A percentile compares a stretch with the other conserved stretches of the same genome.
These are phyloP conservation scores for Penicillium canescens DNA, from an alignment of 495 filamentous ascomycete species.

Conservation along the genomic window DNA sequence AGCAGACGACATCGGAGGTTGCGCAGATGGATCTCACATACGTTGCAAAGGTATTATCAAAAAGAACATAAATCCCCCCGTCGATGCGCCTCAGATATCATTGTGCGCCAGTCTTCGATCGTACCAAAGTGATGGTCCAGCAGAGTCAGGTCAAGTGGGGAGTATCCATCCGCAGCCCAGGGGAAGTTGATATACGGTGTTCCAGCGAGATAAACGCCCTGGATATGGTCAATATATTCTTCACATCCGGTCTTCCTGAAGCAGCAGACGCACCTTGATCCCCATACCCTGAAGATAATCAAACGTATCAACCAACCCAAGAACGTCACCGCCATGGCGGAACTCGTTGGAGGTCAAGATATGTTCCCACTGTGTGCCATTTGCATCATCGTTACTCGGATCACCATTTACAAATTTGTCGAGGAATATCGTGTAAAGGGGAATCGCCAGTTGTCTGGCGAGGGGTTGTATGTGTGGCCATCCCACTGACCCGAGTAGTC, in stretches of 20 bases:
- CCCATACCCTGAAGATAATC: slow-evolving; percentile 45
- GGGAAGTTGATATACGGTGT: slow-evolving; percentile 39
- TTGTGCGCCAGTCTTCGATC: slow-evolving; percentile 34
- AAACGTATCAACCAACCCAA: slow-evolving; percentile 32
- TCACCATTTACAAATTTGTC: slow-evolving; percentile 42
- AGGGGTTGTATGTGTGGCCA: slow-evolving; percentile 36
- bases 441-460: slow-evolving; percentile 39
- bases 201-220: slow-evolving; percentile 24
- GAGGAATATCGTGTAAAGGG: slow-evolving; percentile 38
- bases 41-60: slow-evolving; percentile 40
- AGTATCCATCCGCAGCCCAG: slow-evolving; percentile 37
- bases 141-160: slow-evolving; percentile 37
- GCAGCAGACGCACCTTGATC: slow-evolving; percentile 19
- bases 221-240: slow-evolving; percentile 1
- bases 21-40: slow-evolving; percentile 9
- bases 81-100: slow-evolving; percentile 31
- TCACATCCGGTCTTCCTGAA: slow-evolving; percentile 6
- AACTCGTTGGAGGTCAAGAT: slow-evolving; percentile 38
- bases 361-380: slow-evolving; percentile 39
- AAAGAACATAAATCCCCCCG: slow-evolving; percentile 38
- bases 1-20: slow-evolving; percentile 1
- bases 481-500: slow-evolving; percentile 39
- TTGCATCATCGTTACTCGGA: slow-evolving; percentile 37
- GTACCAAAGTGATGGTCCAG: slow-evolving; percentile 37
- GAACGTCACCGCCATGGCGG: slow-evolving; percentile 38